Evolutionary conservation across 352 stramenopile species (phyloP).

Genomic region (Phytophthora chlamydospora): DNA sequence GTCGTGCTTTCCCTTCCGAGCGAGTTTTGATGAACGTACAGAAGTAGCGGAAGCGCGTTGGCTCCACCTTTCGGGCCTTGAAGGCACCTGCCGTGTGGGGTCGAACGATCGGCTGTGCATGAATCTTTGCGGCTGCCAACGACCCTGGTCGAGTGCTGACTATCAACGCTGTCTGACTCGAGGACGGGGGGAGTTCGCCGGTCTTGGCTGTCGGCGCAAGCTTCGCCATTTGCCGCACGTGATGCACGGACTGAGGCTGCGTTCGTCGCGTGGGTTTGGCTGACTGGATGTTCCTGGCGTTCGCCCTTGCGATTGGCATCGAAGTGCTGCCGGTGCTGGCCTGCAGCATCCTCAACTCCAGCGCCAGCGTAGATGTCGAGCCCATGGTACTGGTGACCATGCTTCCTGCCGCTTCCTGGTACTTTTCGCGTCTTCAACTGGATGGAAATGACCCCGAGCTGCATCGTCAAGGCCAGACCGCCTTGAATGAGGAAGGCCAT

Average conservation of each 20-base stretch:
- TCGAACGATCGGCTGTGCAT: constrained; percentile 28
- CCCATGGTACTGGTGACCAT: constrained; percentile 12
- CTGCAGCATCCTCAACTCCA: constrained; percentile 40
- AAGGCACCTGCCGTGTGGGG: constrained; percentile 65
- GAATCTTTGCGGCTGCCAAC: constrained; percentile 12
- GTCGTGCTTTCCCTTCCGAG: not conserved
- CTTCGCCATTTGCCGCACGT: constrained; percentile 61
- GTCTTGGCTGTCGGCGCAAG: constrained; percentile 40
- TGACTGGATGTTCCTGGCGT: constrained; percentile 38
- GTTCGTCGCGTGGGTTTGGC: constrained; percentile 39
- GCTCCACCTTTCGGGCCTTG: constrained; percentile 69
- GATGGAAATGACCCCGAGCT: constrained; percentile 17
- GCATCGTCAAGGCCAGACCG: not conserved
- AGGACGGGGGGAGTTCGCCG: constrained; percentile 28
- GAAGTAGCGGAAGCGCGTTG: constrained; percentile 84
- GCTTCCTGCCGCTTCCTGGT: not conserved
- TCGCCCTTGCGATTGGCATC: constrained; percentile 49
- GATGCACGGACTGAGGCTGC: constrained; percentile 45
- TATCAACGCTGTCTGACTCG: constrained; percentile 29
- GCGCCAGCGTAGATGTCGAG: constrained; percentile 17
- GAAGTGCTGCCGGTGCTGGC: constrained; percentile 6
- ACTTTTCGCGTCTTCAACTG: constrained; percentile 10
- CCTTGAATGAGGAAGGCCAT: not conserved
- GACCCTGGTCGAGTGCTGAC: constrained; percentile 27
- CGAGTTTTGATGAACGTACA: constrained; percentile 49